A percentile compares a stretch with the other conserved stretches of the same genome.
Conservation (phyloP, 352 stramenopile genomes). For the Phytopythium vexans region DNA sequence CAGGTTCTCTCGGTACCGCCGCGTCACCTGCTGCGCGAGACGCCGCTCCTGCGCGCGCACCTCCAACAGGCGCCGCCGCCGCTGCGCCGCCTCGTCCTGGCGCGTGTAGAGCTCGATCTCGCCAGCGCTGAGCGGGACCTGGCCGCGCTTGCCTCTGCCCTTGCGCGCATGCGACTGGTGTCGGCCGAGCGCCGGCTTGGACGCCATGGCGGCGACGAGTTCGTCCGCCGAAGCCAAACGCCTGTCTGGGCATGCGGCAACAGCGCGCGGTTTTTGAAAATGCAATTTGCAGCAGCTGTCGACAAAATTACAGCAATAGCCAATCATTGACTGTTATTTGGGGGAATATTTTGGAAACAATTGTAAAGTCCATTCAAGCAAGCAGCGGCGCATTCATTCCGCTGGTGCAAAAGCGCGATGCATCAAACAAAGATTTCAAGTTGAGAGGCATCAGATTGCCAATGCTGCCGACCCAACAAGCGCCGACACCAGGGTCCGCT, state of each 20-base stretch:
- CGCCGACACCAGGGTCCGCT: too few species aligned
- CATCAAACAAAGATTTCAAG: too few species aligned
- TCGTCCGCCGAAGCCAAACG: too few species aligned
- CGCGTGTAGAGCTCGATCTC: slow-evolving; percentile 57
- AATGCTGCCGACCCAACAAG: too few species aligned
- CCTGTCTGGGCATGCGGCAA: not conserved
- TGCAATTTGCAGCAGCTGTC: not conserved
- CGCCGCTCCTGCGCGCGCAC: slow-evolving; percentile 60
- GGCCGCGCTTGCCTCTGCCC: slow-evolving; percentile 18
- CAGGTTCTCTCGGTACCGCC: slow-evolving; percentile 69
- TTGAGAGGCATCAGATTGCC: too few species aligned
- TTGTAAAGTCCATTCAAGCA: too few species aligned
- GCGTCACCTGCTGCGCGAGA: slow-evolving; percentile 62
- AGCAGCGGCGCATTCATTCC: too few species aligned
- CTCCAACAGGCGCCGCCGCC: slow-evolving; percentile 45
- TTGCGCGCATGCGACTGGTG: not conserved
- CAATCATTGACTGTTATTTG: too few species aligned
- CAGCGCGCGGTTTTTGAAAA: not conserved
- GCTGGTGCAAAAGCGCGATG: too few species aligned
- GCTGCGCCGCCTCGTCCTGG: slow-evolving; percentile 51
- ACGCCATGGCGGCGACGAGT: slow-evolving; percentile 4
- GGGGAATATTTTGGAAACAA: too few species aligned
- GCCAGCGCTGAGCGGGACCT: slow-evolving; percentile 59
- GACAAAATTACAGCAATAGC: not conserved
- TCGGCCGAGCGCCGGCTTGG: slow-evolving; percentile 14